phyloP scores from a whole-genome alignment of 148 eudicot species.

The Rhododendron vialii region DNA sequence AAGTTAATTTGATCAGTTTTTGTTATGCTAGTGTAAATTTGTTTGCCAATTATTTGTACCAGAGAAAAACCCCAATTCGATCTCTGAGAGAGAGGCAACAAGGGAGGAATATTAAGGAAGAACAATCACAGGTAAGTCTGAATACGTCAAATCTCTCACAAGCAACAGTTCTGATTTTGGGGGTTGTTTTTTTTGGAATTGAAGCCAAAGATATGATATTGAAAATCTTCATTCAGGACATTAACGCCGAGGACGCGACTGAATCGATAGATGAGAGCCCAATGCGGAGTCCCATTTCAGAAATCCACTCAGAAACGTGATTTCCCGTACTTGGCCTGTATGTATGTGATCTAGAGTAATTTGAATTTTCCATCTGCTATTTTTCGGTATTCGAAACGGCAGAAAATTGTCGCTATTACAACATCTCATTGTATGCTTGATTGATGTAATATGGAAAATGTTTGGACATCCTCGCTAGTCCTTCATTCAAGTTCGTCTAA shows the following conservation, averaged over 20 bases:
- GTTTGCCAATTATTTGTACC: slow-evolving; percentile 1
- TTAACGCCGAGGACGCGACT: not conserved
- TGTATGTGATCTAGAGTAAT: not conserved
- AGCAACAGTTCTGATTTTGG: not conserved
- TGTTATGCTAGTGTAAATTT: not conserved
- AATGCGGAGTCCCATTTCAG: slow-evolving; percentile 17
- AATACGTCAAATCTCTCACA: not conserved
- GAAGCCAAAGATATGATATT: not conserved
- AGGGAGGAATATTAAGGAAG: slow-evolving; percentile 32
- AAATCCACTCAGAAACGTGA: slow-evolving; percentile 11
- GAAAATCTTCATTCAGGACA: slow-evolving; percentile 14
- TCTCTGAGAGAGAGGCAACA: slow-evolving; percentile 53
- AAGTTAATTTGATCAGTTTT: not conserved
- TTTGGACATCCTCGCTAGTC: not conserved
- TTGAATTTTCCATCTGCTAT: not conserved
- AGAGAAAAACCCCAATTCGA: slow-evolving; percentile 57
- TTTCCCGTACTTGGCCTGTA: not conserved
- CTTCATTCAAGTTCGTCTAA: too few relatives aligned
- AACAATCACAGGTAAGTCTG: slow-evolving; percentile 27
- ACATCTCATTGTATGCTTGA: slow-evolving; percentile 13
- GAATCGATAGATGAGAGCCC: slow-evolving; percentile 15
- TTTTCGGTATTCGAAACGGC: too few relatives aligned
- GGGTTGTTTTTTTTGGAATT: not conserved
- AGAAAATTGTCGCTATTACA: not conserved
- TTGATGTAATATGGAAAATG: not conserved